Evolutionary conservation across 2,329 filamentous ascomycete species (phyloP), one percentile per base, ranked within the genome.

Genomic region (Sphaerulina populicola): DNA sequence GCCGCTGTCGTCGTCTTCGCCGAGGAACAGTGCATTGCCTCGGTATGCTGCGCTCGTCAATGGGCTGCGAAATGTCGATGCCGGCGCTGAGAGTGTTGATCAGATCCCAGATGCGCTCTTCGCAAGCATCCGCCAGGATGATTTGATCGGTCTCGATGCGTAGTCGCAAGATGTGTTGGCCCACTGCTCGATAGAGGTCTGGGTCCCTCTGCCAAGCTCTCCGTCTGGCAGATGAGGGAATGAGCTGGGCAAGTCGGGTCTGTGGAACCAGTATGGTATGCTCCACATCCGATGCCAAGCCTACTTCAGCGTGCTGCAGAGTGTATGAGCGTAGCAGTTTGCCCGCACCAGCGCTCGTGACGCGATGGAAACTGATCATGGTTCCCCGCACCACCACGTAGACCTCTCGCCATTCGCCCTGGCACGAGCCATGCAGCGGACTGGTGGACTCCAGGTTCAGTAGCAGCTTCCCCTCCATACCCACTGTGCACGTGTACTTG

Each of bases 71-170:
- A 15, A 89, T 78, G 61, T 87, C 82, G 53, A 89, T 85, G 42
- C 82, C 84, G n/a, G 83, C 82, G 61, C 83, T 85, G 8, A 87
- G 70, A 2, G 74, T 73, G 62, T 87, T 81, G 2, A 88, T 70
- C 82, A 85, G 86, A 44, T 76, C 75, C 54, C 86, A 74, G 64
- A 88, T 85, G 0, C 75, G 79, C 50, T 80, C 77, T 47, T 86
- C 72, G 45, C 81, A 77, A 47, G 79, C 71, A 57, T 83, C 83
- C 2, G 82, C 82, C 6, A 89, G 69, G 15, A 89, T 69, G 53
- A 89, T 82, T 62, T 89, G 86, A 58, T 89, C 83, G 1, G 81
- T 80, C 67, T 89, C 85, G 30, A 81, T 77, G 27, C 86, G 77
- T 53, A 89, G 64, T n/a, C 85, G 80, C 54, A 89, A 80, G 10